Base-by-base conservation (phyloP, 2,329 filamentous ascomycete genomes). In the Ophiostoma novo-ulmi region DNA sequence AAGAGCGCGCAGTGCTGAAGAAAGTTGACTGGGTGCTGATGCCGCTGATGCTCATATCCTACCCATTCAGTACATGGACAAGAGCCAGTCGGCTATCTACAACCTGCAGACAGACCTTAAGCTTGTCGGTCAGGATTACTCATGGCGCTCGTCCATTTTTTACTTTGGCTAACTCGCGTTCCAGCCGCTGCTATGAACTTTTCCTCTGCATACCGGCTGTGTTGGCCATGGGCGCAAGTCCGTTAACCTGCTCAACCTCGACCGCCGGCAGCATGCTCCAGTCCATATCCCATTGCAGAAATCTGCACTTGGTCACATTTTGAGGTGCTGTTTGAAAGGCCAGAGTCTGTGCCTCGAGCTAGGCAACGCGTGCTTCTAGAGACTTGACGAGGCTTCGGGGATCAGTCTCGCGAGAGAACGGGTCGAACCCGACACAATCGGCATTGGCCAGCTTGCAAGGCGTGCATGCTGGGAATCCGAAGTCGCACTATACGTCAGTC, bases 91-190 rank as follows among this genome's bases (percentile, higher is more conserved):
- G 3, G 67, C 69, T 52, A 71, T 73, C 20, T 72, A 69, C 14
- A 67, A 69, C n/a, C 69, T 72, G 1, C 66, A 58, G 22, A 69
- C 67, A 2, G 36, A 58, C 35, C 69, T 58, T 5, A 17, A 68
- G 3, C 71, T 73, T n/a, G 41, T 44, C 8, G 70, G 71, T 5
- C 71, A 73, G 64, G 65, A 73, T 70, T 36, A 70, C 70, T 58
- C 52, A 1, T 72, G 70, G 72, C 69, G 67, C 68, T 71, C 70
- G 85, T 88, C 85, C 1, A 84, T 89, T 69, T 79, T 89, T 17
- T 89, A 81, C 70, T 58, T 31, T 26, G 52, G 52, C n/a, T 58
- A 58, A 7, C 52, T 58, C 1, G 52, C 52, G 22, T 58, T 58
- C 52, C 52, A 58, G 22, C 52, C 52, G n/a, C 52, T 58, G 20